phyloP scores from a whole-genome alignment of 2,329 filamentous ascomycete species.

The Pezicula carpinea region DNA sequence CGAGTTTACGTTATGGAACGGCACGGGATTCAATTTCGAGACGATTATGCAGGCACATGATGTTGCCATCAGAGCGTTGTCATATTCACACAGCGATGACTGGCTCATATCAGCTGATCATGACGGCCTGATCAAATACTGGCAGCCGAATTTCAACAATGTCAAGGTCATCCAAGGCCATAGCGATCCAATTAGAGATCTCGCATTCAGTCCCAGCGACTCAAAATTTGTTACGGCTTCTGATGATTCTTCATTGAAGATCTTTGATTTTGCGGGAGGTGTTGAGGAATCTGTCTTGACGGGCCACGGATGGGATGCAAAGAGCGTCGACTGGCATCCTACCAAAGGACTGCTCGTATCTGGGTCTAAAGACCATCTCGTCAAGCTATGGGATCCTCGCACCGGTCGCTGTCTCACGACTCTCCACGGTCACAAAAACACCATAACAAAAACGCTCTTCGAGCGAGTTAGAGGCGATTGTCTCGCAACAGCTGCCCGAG shows the following conservation, averaged over 20 bases:
- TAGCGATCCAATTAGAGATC: constrained; percentile 80
- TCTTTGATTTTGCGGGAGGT: constrained; percentile 91
- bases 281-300: constrained; percentile 77
- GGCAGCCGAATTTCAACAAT: constrained; percentile 99
- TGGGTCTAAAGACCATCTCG: constrained; percentile 93
- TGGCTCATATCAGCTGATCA: constrained; percentile 96
- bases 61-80: constrained; percentile 73
- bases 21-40: constrained; percentile 98
- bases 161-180: constrained; percentile 93
- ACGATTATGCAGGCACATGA: constrained; percentile 99
- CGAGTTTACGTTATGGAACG: constrained; percentile 98
- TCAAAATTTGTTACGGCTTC: constrained; percentile 94
- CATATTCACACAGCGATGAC: constrained; percentile 93
- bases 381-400: constrained; percentile 98
- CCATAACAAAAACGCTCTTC: constrained; percentile 88
- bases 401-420: constrained; percentile 87
- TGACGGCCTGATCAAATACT: constrained; percentile 94
- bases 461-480: constrained; percentile 80
- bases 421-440: constrained; percentile 95
- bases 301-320: constrained; percentile 98
- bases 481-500: constrained; percentile 86
- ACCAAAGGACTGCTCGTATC: constrained; percentile 91
- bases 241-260: constrained; percentile 88
- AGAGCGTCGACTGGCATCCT: constrained; percentile 96
- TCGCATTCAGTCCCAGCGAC: constrained; percentile 91